Percentiles rank a stretch among this genome's conserved stretches.
phyloP scores from a whole-genome alignment of 257 asterid species.

The Scutellaria baicalensis region DNA sequence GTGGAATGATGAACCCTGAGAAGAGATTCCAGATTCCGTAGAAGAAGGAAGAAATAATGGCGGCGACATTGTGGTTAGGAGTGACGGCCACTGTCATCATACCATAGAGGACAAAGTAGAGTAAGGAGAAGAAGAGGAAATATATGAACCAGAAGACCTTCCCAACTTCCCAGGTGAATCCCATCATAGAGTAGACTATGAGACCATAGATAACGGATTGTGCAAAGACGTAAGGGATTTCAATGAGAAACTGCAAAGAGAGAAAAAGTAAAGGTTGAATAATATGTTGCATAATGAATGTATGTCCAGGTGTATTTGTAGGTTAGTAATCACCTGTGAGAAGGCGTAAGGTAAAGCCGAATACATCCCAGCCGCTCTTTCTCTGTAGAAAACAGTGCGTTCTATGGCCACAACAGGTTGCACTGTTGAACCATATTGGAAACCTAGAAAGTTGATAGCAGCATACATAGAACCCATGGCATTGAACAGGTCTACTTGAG shows the following conservation, averaged over 20 bases:
- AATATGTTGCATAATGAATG: not conserved
- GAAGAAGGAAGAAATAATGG: slow-evolving; percentile 55
- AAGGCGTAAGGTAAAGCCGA: slow-evolving; percentile 28
- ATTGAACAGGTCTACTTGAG: slow-evolving; percentile 12
- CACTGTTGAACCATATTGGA: slow-evolving; percentile 22
- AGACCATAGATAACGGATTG: slow-evolving; percentile 19
- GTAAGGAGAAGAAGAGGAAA: slow-evolving; percentile 49
- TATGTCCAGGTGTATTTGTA: no score
- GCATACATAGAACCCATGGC: slow-evolving; percentile 31
- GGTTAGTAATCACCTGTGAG: slow-evolving; percentile 19
- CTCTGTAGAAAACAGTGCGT: slow-evolving; percentile 30
- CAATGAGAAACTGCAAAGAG: slow-evolving; percentile 13
- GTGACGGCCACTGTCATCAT: slow-evolving; percentile 74
- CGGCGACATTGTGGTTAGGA: slow-evolving; percentile 47
- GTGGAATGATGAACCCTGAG: slow-evolving; percentile 58
- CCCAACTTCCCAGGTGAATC: slow-evolving; percentile 33
- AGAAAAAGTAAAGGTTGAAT: not conserved
- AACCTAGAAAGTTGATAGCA: slow-evolving; percentile 23
- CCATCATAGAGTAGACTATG: slow-evolving; percentile 31
- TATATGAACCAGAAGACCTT: slow-evolving; percentile 43
- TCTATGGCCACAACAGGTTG: slow-evolving; percentile 35
- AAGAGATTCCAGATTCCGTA: slow-evolving; percentile 52
- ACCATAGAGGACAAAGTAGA: slow-evolving; percentile 59
- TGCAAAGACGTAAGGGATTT: slow-evolving; percentile 16
- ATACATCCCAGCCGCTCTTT: slow-evolving; percentile 27